Percentiles rank a stretch among this genome's conserved stretches.
Evolutionary conservation across 106 monocot genomes (phyloP).

Genomic region (Dioscorea zingiberensis): DNA sequence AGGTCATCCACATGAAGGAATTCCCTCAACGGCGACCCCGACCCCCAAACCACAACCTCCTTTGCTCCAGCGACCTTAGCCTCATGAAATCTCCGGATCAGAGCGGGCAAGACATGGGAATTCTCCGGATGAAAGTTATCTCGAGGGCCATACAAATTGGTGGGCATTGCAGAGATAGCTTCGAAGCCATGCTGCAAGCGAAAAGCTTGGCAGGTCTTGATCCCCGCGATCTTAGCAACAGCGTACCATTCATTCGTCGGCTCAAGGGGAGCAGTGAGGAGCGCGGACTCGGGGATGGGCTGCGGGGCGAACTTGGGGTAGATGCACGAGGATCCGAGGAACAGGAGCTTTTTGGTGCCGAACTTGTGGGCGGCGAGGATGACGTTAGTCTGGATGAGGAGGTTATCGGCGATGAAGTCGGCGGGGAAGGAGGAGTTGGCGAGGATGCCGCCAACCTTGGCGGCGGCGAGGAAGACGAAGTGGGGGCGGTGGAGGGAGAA

Average conservation of each 20-base stretch:
- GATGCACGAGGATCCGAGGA: conserved; percentile 97
- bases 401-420: conserved; percentile 93
- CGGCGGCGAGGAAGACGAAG: conserved; percentile 83
- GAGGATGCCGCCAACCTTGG: conserved; percentile 96
- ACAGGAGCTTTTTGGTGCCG: conserved; percentile 74
- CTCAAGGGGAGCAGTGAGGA: conserved; percentile 79
- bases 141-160: conserved; percentile 84
- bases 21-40: conserved; percentile 80
- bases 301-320: conserved; percentile 94
- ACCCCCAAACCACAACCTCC: conserved; percentile 90
- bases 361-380: conserved; percentile 58
- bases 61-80: conserved; percentile 52
- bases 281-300: conserved; percentile 80
- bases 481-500: conserved; percentile 57
- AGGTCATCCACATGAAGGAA: conserved; percentile 92
- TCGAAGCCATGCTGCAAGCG: conserved; percentile 64
- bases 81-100: conserved; percentile 82
- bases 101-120: conserved; percentile 85
- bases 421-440: conserved; percentile 95
- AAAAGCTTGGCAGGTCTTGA: conserved; percentile 95
- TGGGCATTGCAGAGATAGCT: conserved; percentile 96
- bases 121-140: conserved; percentile 99
- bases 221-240: conserved; percentile 93
- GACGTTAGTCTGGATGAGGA: conserved; percentile 98
- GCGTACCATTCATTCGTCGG: conserved; percentile 99